phyloP scores from a whole-genome alignment of 106 monocot genomes.

The Iris macrosiphon region DNA sequence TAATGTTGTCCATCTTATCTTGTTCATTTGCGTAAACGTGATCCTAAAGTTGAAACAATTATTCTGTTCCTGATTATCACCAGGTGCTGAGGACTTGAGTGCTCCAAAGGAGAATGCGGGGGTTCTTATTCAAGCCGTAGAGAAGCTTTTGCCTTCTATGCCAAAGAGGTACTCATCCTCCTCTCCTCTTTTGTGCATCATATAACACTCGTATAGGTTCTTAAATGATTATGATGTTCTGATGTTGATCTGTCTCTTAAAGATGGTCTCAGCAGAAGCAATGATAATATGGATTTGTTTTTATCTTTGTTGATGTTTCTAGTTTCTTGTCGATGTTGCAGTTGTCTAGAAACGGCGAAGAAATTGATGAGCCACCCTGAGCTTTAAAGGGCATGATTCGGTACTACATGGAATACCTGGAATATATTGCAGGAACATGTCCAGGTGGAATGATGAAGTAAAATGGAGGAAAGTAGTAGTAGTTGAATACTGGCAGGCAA shows the following conservation, averaged over 20 bases:
- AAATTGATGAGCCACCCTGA: slow-evolving; percentile 16
- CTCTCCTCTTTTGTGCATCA: not conserved
- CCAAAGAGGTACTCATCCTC: slow-evolving; percentile 34
- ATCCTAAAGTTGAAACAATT: not conserved
- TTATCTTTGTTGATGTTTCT: not conserved
- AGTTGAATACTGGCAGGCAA: too few species aligned
- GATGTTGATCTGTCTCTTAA: not conserved
- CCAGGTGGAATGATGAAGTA: too few species aligned
- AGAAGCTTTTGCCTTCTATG: slow-evolving; percentile 41
- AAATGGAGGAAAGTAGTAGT: too few species aligned
- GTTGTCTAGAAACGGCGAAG: slow-evolving; percentile 31
- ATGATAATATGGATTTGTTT: not conserved
- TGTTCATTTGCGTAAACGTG: not conserved
- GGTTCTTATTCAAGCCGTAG: slow-evolving; percentile 37
- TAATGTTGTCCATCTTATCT: not conserved
- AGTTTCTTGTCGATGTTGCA: slow-evolving; percentile 9
- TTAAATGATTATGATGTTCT: not conserved
- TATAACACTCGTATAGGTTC: not conserved
- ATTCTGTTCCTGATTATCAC: not conserved
- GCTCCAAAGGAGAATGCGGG: slow-evolving; percentile 2
- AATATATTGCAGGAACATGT: not conserved
- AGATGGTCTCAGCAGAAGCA: too few species aligned
- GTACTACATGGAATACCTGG: not conserved
- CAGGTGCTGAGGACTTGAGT: slow-evolving; percentile 17
- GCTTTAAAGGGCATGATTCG: not conserved